Evolutionary conservation across 1,284 basidiomycete species (phyloP).

Genomic region (Ustilago bromivora): DNA sequence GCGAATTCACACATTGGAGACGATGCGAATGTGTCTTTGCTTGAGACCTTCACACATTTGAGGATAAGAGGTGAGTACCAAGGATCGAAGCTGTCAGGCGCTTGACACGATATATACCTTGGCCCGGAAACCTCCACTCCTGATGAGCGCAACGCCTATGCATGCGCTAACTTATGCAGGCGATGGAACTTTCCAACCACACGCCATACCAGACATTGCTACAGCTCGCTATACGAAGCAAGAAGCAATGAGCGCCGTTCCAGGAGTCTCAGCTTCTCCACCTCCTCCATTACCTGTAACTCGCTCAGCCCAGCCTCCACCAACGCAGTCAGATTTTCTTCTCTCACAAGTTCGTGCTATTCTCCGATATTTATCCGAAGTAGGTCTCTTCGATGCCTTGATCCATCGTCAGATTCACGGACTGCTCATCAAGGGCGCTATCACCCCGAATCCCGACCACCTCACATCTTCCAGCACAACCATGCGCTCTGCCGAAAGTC

Average conservation of each 20-base stretch:
- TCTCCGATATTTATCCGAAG: conserved; percentile 27
- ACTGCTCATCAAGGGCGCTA: conserved; percentile 9
- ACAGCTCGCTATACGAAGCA: background rate
- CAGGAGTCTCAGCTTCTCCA: conserved; percentile 4
- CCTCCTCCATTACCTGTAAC: conserved; percentile 19
- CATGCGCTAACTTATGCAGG: background rate
- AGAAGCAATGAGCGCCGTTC: conserved; percentile 4
- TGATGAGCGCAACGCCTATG: conserved; percentile 11
- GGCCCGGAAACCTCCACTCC: conserved; percentile 14
- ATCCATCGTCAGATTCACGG: conserved; percentile 26
- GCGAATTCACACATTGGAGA: too few relatives aligned
- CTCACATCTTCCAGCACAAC: background rate
- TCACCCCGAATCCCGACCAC: background rate
- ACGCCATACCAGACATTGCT: background rate
- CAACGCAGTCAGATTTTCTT: conserved; percentile 25
- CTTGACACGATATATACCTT: background rate
- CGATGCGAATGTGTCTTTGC: too few relatives aligned
- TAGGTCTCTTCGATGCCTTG: conserved; percentile 20
- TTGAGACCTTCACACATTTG: too few relatives aligned
- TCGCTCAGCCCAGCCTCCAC: conserved; percentile 17
- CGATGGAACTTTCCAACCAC: too few relatives aligned
- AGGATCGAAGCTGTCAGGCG: background rate
- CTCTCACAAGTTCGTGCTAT: conserved; percentile 29
- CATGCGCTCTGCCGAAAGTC: background rate
- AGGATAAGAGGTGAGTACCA: background rate